A percentile compares a stretch with the other conserved stretches of the same genome.
Conservation (phyloP, 2,329 filamentous ascomycete species). For the Colletotrichum navitas region DNA sequence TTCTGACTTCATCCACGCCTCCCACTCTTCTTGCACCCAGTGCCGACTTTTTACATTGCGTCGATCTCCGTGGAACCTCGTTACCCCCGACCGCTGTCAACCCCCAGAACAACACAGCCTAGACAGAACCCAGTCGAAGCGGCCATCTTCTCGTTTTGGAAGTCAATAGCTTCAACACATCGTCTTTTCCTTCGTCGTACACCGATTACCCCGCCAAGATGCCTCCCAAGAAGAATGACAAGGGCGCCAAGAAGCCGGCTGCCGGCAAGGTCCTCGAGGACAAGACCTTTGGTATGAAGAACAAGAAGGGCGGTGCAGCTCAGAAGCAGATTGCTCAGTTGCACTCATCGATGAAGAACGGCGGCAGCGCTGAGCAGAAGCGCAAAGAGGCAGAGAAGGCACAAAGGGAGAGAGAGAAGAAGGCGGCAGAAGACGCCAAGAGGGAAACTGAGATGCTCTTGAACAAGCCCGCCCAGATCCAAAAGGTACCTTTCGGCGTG, state of each 20-base stretch:
- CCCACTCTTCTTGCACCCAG: conserved; percentile 27
- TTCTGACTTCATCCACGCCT: conserved; percentile 42
- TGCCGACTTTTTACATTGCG: conserved; percentile 36
- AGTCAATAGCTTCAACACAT: conserved; percentile 8
- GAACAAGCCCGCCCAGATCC: conserved; percentile 92
- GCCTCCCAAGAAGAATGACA: conserved; percentile 75
- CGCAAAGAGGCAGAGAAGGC: conserved; percentile 77
- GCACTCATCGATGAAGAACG: conserved; percentile 76
- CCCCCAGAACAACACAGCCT: conserved; percentile 10
- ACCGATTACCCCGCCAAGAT: conserved; percentile 63
- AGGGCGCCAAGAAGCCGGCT: conserved; percentile 67
- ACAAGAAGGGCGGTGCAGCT: conserved; percentile 94
- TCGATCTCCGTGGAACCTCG: conserved; percentile 32
- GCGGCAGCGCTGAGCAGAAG: conserved; percentile 90
- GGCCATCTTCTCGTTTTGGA: conserved; percentile 17
- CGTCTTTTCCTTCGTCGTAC: conserved; percentile 32
- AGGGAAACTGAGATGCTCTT: conserved; percentile 85
- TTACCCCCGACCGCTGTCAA: conserved; percentile 4
- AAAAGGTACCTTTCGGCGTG: conserved; percentile 97
- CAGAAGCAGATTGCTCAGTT: conserved; percentile 93
- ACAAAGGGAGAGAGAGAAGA: conserved; percentile 86
- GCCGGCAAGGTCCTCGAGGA: conserved; percentile 81
- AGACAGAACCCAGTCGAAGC: conserved; percentile 2
- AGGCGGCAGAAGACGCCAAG: conserved; percentile 86
- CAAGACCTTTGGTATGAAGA: conserved; percentile 99